Evolutionary conservation across 108 stramenopile species (phyloP).

Genomic region (Mediolabrus comicus): DNA sequence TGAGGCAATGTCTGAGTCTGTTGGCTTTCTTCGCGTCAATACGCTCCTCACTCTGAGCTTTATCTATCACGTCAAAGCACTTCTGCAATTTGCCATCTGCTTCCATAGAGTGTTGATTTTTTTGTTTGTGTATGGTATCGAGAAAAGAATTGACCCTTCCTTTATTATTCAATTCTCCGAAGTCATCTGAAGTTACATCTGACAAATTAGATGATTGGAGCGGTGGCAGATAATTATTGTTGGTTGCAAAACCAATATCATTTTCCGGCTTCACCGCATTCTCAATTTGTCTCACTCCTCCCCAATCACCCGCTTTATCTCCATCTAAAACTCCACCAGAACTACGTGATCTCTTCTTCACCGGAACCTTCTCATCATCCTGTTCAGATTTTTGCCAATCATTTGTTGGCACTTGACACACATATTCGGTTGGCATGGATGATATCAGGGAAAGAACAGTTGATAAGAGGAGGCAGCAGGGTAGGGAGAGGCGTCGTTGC

Average conservation of each 20-base stretch:
- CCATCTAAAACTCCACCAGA: not conserved
- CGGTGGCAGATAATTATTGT: no score
- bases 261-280: not conserved
- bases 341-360: not conserved
- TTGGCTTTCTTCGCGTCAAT: not conserved
- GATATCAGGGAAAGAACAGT: not conserved
- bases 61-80: not conserved
- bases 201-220: not conserved
- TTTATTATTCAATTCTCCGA: not conserved
- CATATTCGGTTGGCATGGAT: not conserved
- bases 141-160: no score
- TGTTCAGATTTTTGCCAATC: not conserved
- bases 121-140: not conserved
- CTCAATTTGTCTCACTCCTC: not conserved
- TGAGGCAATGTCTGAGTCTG: constrained; percentile 2
- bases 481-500: no score
- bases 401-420: not conserved
- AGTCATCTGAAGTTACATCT: not conserved
- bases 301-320: no score
- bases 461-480: no score
- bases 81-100: not conserved
- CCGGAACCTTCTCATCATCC: not conserved
- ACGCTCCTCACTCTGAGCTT: not conserved
- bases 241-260: no score
- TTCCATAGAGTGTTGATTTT: not conserved